Evolutionary conservation across 2,329 filamentous ascomycete species (phyloP), one percentile per base, ranked within the genome.

Genomic region (Aspergillus unguis): DNA sequence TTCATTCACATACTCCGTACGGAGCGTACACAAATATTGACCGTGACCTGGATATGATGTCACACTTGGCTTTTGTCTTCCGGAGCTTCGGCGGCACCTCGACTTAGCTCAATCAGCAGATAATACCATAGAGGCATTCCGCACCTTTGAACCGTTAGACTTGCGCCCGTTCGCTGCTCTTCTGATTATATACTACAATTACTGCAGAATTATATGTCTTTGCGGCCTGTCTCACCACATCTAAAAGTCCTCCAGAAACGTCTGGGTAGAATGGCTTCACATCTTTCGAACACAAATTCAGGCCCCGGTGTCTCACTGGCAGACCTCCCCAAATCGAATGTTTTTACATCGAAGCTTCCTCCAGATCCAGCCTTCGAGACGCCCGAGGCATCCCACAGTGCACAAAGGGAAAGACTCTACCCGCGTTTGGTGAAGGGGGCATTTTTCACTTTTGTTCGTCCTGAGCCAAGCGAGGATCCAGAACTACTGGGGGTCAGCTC

Each of bases 361-460:
- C 73, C 90, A 6, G 94, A 99, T 66, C 71, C 85, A 8, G 74
- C 82, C 28, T 96, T 88, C 67, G 86, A 90, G 11, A 95, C 90
- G 0, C 91, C 94, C 0, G 81, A 85, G 55, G 80, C 81, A 54
- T 96, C 92, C 0, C 90, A 97, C 71, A 81, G 83, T 61, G 90
- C 90, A 1, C 86, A 90, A 1, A 85, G 92, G 63, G 81, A 87
- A 52, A 76, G 86, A 33, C 85, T 97, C 44, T 80, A 82, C 0
- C 92, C 94, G 11, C 87, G 92, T 44, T 80, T 90, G 69, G 94
- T 99, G 37, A 90, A 86, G 67, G 83, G 85, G 54, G 92, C 94
- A 3, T 74, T 92, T 46, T 99, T 89, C 73, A 95, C 92, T 6
- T 99, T 86, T 79, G 91, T 99, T 23, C 85, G 91, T 3, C 94